A percentile compares a stretch with the other conserved stretches of the same genome.
Evolutionary conservation across 768 basidiomycete genomes (phyloP).

Genomic region (Tricholomella constricta): DNA sequence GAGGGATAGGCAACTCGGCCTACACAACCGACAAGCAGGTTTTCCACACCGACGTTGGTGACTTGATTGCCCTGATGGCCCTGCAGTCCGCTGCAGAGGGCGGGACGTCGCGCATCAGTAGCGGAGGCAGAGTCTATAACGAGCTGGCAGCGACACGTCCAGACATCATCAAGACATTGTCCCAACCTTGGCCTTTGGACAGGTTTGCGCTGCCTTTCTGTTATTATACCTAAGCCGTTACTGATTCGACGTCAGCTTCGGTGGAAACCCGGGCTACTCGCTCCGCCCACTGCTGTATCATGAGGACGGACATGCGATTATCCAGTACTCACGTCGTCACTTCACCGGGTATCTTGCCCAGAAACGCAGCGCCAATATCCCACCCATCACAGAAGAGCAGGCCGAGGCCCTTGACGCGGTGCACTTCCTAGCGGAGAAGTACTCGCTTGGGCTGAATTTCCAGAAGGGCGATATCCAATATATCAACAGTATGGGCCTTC

Average conservation of each 20-base stretch:
- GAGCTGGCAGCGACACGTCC: constrained; percentile 47
- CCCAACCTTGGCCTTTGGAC: constrained; percentile 47
- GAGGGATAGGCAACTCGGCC: constrained; percentile 44
- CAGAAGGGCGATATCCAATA: constrained; percentile 53
- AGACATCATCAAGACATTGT: constrained; percentile 42
- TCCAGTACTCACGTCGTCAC: constrained; percentile 48
- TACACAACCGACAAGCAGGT: constrained; percentile 52
- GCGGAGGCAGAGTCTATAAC: constrained; percentile 45
- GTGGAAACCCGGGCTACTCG: constrained; percentile 35
- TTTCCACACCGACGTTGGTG: constrained; percentile 50
- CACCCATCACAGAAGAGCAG: constrained; percentile 50
- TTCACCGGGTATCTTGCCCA: constrained; percentile 44
- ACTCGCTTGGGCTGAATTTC: constrained; percentile 45
- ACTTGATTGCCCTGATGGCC: constrained; percentile 46
- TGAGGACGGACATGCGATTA: constrained; percentile 40
- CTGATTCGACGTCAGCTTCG: constrained; percentile 32
- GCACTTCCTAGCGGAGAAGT: constrained; percentile 46
- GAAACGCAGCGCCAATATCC: constrained; percentile 38
- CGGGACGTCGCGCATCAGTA: constrained; percentile 47
- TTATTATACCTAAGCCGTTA: not conserved
- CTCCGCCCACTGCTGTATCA: constrained; percentile 42
- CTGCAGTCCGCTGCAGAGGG: constrained; percentile 45
- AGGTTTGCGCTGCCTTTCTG: constrained; percentile 25
- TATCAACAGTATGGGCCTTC: constrained; percentile 45
- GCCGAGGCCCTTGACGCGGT: constrained; percentile 49